Base-by-base conservation (phyloP, 1,284 basidiomycete genomes). In the Cryptococcus hybrid region DNA sequence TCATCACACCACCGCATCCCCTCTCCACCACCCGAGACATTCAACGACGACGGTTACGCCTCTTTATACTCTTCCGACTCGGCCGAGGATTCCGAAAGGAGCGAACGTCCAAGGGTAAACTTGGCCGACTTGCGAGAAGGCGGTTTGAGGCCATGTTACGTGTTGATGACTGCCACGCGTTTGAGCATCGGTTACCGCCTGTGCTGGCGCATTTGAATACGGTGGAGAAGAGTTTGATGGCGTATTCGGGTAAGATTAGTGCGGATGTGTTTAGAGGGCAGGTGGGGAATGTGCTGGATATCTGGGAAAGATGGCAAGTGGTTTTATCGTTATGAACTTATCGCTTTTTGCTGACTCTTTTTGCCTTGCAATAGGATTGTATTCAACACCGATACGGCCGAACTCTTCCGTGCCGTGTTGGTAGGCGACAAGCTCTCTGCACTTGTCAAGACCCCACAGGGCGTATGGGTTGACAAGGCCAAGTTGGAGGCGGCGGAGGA, bases 41-140 rank as follows among this genome's bases (percentile, higher is more conserved):
- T 97, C 73, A 85, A 88, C 54, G 94, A 97, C 68, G 90, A 94
- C 90, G 92, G 93, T 5, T 89, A 91, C 69, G 88, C 92, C 63
- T 92, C 90, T 0, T 81, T 94, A 4, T 95, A 94, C 76, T 96
- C 94, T 0, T 94, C 90, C 11, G 95, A 98, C 75, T 92, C 92
- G 42, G 92, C 86, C 6, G 94, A 98, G 76, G 93, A 95, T 55
- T 90, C 88, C 3, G 95, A 99, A 70, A 85, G 15, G 92, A 95
- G 70, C 83, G 85, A 11, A 82, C 81, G 5, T 62, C 84, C 40
- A 93, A 89, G 78, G 87, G 82, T 42, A 81, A 81, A 34, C 82
- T 99, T 0, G 91, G 92, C 1, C 84, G 81, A 67, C 78, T 91
- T 12, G 89, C 92, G 11, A 83, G 87, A 40, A 85, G 84, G 54